These are phyloP conservation scores for Malus fusca DNA, from an alignment of 306 rosid species.

Conservation along the genomic window DNA sequence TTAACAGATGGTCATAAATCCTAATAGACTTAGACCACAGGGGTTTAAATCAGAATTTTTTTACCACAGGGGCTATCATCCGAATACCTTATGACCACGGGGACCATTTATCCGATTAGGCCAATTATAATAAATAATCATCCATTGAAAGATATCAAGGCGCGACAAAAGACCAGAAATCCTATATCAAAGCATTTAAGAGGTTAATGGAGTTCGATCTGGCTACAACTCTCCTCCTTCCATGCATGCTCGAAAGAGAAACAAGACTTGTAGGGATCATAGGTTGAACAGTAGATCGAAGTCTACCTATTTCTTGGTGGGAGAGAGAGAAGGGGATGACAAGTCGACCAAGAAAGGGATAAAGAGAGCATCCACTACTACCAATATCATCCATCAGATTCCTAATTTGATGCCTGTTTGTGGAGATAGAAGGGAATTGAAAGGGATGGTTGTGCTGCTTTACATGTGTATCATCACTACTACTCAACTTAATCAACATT, in stretches of 20 bases:
- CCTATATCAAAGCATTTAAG: too few species aligned
- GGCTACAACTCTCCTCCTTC: neutral
- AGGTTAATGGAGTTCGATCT: neutral
- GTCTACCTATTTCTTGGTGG: neutral
- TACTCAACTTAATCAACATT: slow-evolving; percentile 6
- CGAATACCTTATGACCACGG: too few species aligned
- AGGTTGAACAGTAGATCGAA: neutral
- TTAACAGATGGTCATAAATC: too few species aligned
- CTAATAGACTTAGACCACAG: too few species aligned
- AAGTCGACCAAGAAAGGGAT: slow-evolving; percentile 50
- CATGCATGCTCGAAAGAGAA: neutral
- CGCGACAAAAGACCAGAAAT: neutral
- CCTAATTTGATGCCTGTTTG: slow-evolving; percentile 31
- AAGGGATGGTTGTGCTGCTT: slow-evolving; percentile 2
- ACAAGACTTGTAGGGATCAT: neutral
- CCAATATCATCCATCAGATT: slow-evolving; percentile 19
- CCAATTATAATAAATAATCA: too few species aligned
- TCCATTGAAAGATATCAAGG: neutral
- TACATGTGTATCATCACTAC: neutral
- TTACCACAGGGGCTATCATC: too few species aligned
- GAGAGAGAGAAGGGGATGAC: slow-evolving; percentile 22
- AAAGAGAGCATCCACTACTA: slow-evolving; percentile 51
- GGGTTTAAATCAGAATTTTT: too few species aligned
- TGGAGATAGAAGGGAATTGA: slow-evolving; percentile 11
- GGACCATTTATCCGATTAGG: too few species aligned